Conservation (phyloP, 495 filamentous ascomycete species). For the Clohesyomyces aquaticus region DNA sequence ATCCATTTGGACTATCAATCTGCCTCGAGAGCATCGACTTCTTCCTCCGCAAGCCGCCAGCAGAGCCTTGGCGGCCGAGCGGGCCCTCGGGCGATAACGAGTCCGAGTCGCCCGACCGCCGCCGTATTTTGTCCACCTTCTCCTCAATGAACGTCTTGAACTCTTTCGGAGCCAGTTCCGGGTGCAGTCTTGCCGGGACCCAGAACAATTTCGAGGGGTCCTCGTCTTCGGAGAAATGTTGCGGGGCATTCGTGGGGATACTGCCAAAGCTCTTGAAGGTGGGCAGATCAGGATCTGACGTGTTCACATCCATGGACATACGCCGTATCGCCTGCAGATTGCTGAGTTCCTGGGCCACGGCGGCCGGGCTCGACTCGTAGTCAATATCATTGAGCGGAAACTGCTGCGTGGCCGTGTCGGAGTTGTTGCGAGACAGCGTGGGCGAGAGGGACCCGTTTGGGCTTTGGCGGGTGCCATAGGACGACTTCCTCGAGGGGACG, state of each 20-base stretch:
- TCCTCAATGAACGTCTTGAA: conserved; percentile 97
- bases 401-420: conserved; percentile 71
- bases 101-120: conserved; percentile 72
- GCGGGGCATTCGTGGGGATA: conserved; percentile 76
- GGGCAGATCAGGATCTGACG: conserved; percentile 91
- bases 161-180: conserved; percentile 91
- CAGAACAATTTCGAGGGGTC: conserved; percentile 89
- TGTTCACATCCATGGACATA: conserved; percentile 98
- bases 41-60: conserved; percentile 73
- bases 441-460: conserved; percentile 62
- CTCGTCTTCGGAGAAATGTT: conserved; percentile 75
- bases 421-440: conserved; percentile 58
- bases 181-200: conserved; percentile 93
- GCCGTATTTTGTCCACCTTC: conserved; percentile 82
- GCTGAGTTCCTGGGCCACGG: conserved; percentile 91
- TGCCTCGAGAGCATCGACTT: conserved; percentile 95
- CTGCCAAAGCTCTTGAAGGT: conserved; percentile 67
- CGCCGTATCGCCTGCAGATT: conserved; percentile 93
- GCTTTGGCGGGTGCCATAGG: conserved; percentile 56
- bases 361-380: conserved; percentile 85
- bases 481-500: conserved; percentile 43
- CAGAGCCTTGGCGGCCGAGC: conserved; percentile 64
- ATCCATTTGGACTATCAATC: conserved; percentile 74
- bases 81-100: conserved; percentile 65
- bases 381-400: conserved; percentile 92